A percentile compares a stretch with the other conserved stretches of the same genome.
These are phyloP conservation scores for Paraphaeosphaeria sporulosa DNA, from an alignment of 2,329 filamentous ascomycete species.

Conservation along the genomic window DNA sequence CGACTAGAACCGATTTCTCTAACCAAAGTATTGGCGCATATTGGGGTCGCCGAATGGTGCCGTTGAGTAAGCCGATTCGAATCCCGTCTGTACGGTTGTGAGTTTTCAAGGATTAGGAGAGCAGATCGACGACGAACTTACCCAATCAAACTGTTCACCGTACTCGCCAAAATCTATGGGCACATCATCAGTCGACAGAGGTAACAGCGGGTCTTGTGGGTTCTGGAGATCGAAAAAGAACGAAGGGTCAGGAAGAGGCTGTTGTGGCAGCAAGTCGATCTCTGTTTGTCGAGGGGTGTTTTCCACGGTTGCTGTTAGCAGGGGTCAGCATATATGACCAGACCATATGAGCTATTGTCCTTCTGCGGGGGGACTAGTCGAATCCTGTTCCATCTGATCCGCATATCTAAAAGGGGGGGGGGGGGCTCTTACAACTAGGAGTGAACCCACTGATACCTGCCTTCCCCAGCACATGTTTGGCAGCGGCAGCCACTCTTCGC, in stretches of 20 bases:
- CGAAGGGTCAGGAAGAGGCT: not conserved
- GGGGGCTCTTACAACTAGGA: constrained; percentile 4
- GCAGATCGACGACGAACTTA: constrained; percentile 13
- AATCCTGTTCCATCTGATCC: not conserved
- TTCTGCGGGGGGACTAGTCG: too few species aligned
- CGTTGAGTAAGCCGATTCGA: constrained; percentile 21
- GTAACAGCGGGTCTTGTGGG: not conserved
- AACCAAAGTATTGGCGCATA: constrained; percentile 10
- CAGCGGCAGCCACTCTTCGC: constrained; percentile 36
- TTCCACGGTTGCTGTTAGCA: not conserved
- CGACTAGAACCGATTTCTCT: not conserved
- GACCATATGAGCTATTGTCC: not conserved
- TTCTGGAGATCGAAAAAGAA: constrained; percentile 28
- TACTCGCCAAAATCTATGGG: constrained; percentile 36
- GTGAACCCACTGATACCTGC: constrained; percentile 14
- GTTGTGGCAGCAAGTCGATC: not conserved
- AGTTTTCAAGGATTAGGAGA: too few species aligned
- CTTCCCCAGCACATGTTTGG: constrained; percentile 38
- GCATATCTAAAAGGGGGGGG: not conserved
- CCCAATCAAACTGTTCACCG: constrained; percentile 36
- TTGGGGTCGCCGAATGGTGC: constrained; percentile 15
- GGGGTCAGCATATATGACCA: not conserved
- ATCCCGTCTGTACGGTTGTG: constrained; percentile 17
- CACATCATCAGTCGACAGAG: constrained; percentile 28
- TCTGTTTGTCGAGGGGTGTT: constrained; percentile 2